Base-by-base conservation (phyloP, 2,329 filamentous ascomycete genomes). In the Trichoderma semiorbis region DNA sequence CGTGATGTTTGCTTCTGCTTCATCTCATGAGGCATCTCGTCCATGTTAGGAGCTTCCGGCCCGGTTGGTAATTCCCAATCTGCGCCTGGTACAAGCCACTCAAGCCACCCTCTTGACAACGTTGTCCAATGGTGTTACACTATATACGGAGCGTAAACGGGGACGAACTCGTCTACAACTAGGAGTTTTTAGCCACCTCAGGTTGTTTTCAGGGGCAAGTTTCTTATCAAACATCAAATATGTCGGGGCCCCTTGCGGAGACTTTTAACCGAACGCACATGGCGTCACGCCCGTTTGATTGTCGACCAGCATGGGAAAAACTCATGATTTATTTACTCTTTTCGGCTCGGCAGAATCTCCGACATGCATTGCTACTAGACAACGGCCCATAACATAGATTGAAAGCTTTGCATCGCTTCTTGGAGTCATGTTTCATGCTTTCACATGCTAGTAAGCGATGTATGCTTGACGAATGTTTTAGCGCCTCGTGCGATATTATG, bases 381-480 rank as follows among this genome's bases (percentile, higher is more conserved):
- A 21, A 32, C 11, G 61, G 3, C 39, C 26, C 36, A 64, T 12
- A 26, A 14, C 6, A n/a, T 16, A 16, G 62, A 32, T 34, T 34
- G 26, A 65, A 32, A 53, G n/a, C n/a, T 34, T 10, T 47, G 28
- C 10, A 5, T 28, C 14, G 11, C n/a, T 28, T 36, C 24, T 36
- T 53, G 16, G 26, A 36, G 32, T 50, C 28, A 7, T 32, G 66
- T 69, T 69, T 69, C 66, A 69, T 69, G 36, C 26, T 30, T 62
- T 28, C 30, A 7, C 30, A 55, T 58, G 14, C 50, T 43, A 57
- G n/a, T 68, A 68, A 68, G 55, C 36, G 53, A 60, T 24, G n/a
- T 21, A 53, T 60, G 65, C 55, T 68, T 60, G 53, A 68, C 24
- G n/a, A 60, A 28, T 24, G 66, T 69, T 69, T 36, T 69, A 69